These are phyloP conservation scores for Ichthyophthirius multifiliis DNA, from an alignment of 169 alveolate species.

Conservation along the genomic window DNA sequence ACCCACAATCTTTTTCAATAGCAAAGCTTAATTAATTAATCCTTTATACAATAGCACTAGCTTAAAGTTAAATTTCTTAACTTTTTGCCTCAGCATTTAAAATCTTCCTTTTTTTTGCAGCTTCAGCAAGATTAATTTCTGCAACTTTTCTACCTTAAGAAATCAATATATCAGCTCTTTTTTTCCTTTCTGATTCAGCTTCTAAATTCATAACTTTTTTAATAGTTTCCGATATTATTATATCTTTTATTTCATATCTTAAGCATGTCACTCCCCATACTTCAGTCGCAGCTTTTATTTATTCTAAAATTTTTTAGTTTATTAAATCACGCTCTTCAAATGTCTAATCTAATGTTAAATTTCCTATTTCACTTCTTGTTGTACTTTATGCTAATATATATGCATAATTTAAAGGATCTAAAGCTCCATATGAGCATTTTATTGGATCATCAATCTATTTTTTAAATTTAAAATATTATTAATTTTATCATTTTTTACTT, in stretches of 20 bases:
- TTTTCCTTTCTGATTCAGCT: constrained; percentile 95
- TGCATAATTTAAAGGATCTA: constrained; percentile 81
- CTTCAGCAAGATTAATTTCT: constrained; percentile 92
- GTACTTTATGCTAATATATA: constrained; percentile 92
- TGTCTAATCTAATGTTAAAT: constrained; percentile 93
- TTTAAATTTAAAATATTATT: not conserved
- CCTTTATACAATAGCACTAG: constrained; percentile 49
- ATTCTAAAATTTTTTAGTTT: constrained; percentile 88
- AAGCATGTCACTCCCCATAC: constrained; percentile 95
- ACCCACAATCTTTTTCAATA: constrained; percentile 31
- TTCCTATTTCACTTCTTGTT: constrained; percentile 95
- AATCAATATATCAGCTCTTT: constrained; percentile 91
- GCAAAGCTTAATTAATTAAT: constrained; percentile 47
- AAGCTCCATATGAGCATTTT: constrained; percentile 93
- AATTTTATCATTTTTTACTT: constrained; percentile 73
- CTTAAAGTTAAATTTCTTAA: constrained; percentile 13
- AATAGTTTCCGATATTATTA: constrained; percentile 90
- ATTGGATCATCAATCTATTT: constrained; percentile 26
- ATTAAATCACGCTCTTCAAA: constrained; percentile 93
- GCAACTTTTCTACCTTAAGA: constrained; percentile 93
- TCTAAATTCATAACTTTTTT: constrained; percentile 91
- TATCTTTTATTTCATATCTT: constrained; percentile 94
- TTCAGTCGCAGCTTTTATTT: constrained; percentile 79
- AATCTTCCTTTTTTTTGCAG: constrained; percentile 82
- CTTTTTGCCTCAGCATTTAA: constrained; percentile 91